Base-by-base conservation (phyloP, 2,329 filamentous ascomycete species). In the Apiospora arundinis region DNA sequence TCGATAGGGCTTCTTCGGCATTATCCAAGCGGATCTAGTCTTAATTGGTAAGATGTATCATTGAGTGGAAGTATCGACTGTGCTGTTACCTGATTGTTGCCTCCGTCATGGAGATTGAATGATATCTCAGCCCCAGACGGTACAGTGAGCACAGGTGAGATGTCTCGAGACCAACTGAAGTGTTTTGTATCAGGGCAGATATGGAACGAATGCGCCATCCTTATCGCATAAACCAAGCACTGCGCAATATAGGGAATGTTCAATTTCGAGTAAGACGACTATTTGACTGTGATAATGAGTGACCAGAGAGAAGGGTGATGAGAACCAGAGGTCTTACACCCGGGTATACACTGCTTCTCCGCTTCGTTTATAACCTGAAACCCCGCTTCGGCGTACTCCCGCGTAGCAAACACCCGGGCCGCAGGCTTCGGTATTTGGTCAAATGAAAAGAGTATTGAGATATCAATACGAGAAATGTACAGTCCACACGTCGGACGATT, bases 61-160 rank as follows among this genome's bases (percentile, higher is more conserved):
- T 28, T 18, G 18, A 37, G 8, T 6, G 3, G 7, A 7, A 46
- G 8, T 3, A 14, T 6, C 14, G 3, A 67, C 12, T 45, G 42
- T 32, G 16, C n/a, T 45, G 16, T 2, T 67, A 67, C 65, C 28
- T 60, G 52, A 11, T 86, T 86, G 75, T 86, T 84, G 73, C 84
- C 85, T 63, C 85, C 86, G 73, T 88, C 86, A 25, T 83, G 81
- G 37, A 86, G 80, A 75, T 86, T 84, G 73, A 88, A 87, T 32
- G 82, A 82, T 69, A 88, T 78, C 18, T 81, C 82, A 25, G 83
- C 76, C 14, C 86, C 86, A 0, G 86, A 87, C 14, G 83, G 78
- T 70, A 88, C 81, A 1, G 82, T 85, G 63, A 86, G 76, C 32
- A 82, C 82, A 2, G 86, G 86, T 1, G 80, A 70, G 49, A 86